Percentiles rank a stretch among this genome's conserved stretches.
Conservation (phyloP, 1,284 basidiomycete species). For the Gymnopus androsaceus region DNA sequence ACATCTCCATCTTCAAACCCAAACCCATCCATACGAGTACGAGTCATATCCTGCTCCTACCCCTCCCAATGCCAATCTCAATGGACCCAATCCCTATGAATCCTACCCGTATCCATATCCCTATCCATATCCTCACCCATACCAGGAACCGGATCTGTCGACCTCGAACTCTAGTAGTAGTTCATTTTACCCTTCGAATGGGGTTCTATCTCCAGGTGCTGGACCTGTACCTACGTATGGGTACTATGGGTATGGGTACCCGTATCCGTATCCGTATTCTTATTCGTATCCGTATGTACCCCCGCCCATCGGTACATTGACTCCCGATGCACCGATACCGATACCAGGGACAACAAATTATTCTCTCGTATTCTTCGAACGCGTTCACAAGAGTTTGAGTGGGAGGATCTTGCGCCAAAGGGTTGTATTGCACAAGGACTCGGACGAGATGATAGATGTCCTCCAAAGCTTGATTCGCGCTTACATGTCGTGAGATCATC, state of each 20-base stretch:
- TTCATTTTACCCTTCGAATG: no score
- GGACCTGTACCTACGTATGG: no score
- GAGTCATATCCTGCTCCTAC: no score
- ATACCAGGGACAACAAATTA: conserved; percentile 21
- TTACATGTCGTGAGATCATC: no score
- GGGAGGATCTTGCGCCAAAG: conserved; percentile 29
- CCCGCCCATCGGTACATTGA: background rate
- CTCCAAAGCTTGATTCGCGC: conserved; percentile 51
- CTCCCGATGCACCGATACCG: background rate
- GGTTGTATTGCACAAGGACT: conserved; percentile 37
- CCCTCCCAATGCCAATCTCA: no score
- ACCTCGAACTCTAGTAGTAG: no score
- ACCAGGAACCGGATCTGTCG: background rate
- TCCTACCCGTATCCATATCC: background rate
- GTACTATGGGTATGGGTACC: no score
- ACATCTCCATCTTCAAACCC: no score
- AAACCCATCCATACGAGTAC: no score
- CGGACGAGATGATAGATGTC: conserved; percentile 43
- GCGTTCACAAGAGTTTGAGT: conserved; percentile 31
- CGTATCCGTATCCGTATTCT: background rate
- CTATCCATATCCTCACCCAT: conserved; percentile 1
- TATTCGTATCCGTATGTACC: no score
- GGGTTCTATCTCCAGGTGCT: no score
- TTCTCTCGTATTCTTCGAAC: conserved; percentile 45
- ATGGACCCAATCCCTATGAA: no score